Percentiles rank a stretch among this genome's conserved stretches.
phyloP scores from a whole-genome alignment of 345 rosid species.

The Turritis glabra region DNA sequence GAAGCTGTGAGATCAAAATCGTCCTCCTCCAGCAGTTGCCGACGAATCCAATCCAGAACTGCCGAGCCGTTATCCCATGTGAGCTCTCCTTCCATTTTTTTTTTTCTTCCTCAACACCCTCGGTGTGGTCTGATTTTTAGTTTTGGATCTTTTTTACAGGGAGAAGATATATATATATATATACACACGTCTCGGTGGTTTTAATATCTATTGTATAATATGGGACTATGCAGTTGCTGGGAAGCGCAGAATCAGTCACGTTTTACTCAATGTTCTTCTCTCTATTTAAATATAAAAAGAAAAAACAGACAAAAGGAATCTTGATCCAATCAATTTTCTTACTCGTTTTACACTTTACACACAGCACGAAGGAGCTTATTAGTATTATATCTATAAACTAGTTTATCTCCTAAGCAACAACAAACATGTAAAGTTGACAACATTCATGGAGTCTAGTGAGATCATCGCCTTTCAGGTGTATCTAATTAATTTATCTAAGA shows the following conservation, averaged over 20 bases:
- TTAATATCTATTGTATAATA: background rate
- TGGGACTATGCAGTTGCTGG: conserved; percentile 11
- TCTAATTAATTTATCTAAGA: no score
- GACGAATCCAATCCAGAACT: conserved; percentile 32
- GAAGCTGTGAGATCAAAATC: conserved; percentile 7
- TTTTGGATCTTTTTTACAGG: background rate
- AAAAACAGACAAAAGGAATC: background rate
- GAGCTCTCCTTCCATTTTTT: conserved; percentile 17
- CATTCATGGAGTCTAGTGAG: background rate
- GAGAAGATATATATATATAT: background rate
- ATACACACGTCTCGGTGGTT: no score
- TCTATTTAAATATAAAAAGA: background rate
- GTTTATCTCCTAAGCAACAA: background rate
- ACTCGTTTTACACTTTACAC: background rate
- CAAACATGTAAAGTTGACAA: no score
- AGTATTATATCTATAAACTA: background rate
- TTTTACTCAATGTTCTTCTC: conserved; percentile 21
- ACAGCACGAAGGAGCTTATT: background rate
- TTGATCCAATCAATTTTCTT: background rate
- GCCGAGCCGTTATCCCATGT: conserved; percentile 6
- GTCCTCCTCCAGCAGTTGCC: conserved; percentile 28
- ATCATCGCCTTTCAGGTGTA: no score
- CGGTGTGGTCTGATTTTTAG: background rate
- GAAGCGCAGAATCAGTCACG: conserved; percentile 25
- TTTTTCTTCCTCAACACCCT: background rate